Base-by-base conservation (phyloP, 306 rosid species). In the Castanopsis chinensis region DNA sequence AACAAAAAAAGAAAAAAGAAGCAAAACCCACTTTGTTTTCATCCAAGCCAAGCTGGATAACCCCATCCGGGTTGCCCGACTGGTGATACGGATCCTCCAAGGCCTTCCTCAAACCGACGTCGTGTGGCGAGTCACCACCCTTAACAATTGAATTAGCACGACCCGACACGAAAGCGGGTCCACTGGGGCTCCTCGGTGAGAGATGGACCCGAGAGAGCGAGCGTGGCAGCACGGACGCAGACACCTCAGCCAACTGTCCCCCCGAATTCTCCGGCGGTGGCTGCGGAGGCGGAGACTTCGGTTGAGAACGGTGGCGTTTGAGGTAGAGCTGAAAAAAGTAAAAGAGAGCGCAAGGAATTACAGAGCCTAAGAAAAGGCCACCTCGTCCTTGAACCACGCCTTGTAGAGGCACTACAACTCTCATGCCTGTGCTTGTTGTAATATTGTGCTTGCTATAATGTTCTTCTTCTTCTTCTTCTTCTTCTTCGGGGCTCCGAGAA, bases 321-420 rank as follows among this genome's bases (percentile, higher is more conserved):
- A 95, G 82, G 82, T 79, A 95, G 35, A 95, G 91, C 57, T 93
- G 99, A 27, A 95, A 87, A 76, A 91, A 87, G 72, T 93, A 95
- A 78, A 91, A 95, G 60, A 95, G 96, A 5, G 92, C 99, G 69
- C 99, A 95, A 12, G 99, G 99, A 61, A 95, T 91, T 30, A 91
- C 87, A 0, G 99, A 93, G 85, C 99, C 99, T 75, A 83, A 86
- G 19, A 95, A 86, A 35, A 95, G 90, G 14, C 99, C 99, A 3
- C 98, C 97, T 49, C 88, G 79, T 41, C 99, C 99, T 82, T 95
- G 98, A 14, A 91, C 99, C 13, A 95, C 90, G 28, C 94, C 97
- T 71, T 93, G 97, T 21, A 95, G 84, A 69, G 99, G 99, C 28
- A 95, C 99, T 28, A 95, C 90, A 51, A 95, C 87, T 90, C 96